Evolutionary conservation across 2,329 filamentous ascomycete species (phyloP), one percentile per base, ranked within the genome.

Genomic region (Rhynchosporium agropyri): DNA sequence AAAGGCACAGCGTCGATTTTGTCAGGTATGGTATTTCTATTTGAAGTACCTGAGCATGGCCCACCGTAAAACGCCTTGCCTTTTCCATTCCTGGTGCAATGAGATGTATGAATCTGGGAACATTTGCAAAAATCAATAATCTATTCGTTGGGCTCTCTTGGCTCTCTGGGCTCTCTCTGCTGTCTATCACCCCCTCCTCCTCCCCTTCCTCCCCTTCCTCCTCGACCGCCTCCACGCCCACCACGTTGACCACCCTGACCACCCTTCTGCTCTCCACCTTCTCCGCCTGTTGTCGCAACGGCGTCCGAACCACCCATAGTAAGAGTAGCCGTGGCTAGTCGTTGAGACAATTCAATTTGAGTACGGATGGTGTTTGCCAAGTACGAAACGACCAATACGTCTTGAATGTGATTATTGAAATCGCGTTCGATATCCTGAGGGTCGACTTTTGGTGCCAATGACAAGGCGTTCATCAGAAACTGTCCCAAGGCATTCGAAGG

Each of bases 381-480:
- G 82, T 99, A 99, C 70, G 92, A 96, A 73, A 99, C 93, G 78
- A 98, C 93, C 70, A 99, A 88, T 65, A 99, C 93, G 77, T 99
- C 95, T 82, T 99, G 95, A 78, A 99, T 92, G 81, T 99, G 95
- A 83, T 96, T 97, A 87, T 99, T 99, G 86, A 99, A 99, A 82
- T 98, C 93, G 76, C 89, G 85, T 84, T 99, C 95, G 75, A 99
- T 93, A 76, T 96, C 90, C 66, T 87, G 84, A 43, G 89, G 82
- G 73, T 97, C 91, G 65, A 98, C 95, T 84, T 98, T 99, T 74
- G 95, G 95, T 61, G 94, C 92, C 67, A 99, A 82, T 53, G 91
- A 93, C 67, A 99, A 85, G 45, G 94, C 89, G 77, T 96, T 96
- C 83, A 98, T 90, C 70, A 99, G 83, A 80, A 92, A 96, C 79